Evolutionary conservation across 1,284 basidiomycete genomes (phyloP).

Genomic region (Sporisorium scitamineum): DNA sequence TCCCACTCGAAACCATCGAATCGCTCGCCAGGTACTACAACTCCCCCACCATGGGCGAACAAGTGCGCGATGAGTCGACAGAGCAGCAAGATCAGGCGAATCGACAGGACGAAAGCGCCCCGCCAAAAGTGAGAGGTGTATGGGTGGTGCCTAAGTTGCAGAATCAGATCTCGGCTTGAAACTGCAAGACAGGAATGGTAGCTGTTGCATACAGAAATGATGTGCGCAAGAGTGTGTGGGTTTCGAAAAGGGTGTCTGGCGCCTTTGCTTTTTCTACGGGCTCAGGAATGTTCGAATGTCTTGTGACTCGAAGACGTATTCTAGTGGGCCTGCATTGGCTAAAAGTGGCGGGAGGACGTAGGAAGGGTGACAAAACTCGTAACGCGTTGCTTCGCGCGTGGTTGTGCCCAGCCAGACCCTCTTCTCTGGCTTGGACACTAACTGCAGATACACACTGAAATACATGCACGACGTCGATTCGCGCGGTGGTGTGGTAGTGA

Average conservation of each 20-base stretch:
- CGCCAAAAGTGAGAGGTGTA: conserved; percentile 39
- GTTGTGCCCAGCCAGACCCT: conserved; percentile 39
- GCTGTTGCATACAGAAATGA: not conserved
- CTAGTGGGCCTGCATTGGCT: not conserved
- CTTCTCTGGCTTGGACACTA: not conserved
- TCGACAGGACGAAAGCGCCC: conserved; percentile 32
- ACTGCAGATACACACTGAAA: conserved; percentile 38
- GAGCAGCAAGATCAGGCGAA: conserved; percentile 33
- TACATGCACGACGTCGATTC: not conserved
- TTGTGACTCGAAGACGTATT: conserved; percentile 25
- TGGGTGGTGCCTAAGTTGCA: conserved; percentile 48
- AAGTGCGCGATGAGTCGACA: conserved; percentile 30
- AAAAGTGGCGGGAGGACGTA: conserved; percentile 3
- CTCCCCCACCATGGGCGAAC: conserved; percentile 53
- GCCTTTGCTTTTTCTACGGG: conserved; percentile 1
- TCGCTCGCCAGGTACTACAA: conserved; percentile 44
- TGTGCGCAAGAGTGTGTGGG: too few species aligned
- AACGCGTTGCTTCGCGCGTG: conserved; percentile 35
- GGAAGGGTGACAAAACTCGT: conserved; percentile 35
- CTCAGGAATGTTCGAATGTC: conserved; percentile 6
- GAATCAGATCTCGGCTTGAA: conserved; percentile 16
- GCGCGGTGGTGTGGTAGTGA: conserved; percentile 3
- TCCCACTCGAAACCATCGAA: conserved; percentile 39
- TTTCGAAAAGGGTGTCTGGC: too few species aligned
- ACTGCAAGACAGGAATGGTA: not conserved